phyloP scores from a whole-genome alignment of 176 grass and related monocot genomes.

The Phragmites australis region DNA sequence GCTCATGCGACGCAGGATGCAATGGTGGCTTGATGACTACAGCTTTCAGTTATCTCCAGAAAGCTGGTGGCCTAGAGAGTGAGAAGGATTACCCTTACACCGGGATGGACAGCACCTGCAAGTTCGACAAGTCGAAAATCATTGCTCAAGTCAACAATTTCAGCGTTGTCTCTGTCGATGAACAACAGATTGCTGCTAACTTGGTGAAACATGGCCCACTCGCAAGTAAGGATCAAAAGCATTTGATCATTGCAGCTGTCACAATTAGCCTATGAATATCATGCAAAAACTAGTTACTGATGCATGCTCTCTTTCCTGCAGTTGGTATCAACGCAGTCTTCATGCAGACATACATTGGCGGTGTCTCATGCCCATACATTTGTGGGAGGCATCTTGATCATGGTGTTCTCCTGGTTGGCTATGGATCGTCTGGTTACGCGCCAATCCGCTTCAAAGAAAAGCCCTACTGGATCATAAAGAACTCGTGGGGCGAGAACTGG shows the following conservation, averaged over 20 bases:
- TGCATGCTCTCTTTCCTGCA: conserved; percentile 42
- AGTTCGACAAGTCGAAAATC: conserved; percentile 82
- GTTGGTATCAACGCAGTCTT: conserved; percentile 79
- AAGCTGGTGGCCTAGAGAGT: conserved; percentile 63
- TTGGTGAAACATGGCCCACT: conserved; percentile 80
- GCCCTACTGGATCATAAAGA: conserved; percentile 97
- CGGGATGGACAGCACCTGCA: conserved; percentile 52
- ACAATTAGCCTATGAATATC: neutral
- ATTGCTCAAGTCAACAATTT: conserved; percentile 70
- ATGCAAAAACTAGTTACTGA: neutral
- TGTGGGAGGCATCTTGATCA: conserved; percentile 85
- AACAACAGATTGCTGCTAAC: conserved; percentile 81
- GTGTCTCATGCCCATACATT: conserved; percentile 81
- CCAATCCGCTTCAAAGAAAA: conserved; percentile 84
- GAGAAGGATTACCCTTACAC: conserved; percentile 79
- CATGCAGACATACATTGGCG: conserved; percentile 94
- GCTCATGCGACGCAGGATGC: conserved; percentile 68
- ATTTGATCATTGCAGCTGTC: neutral
- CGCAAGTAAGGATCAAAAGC: conserved; percentile 58
- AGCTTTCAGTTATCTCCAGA: conserved; percentile 69
- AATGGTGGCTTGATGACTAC: conserved; percentile 92
- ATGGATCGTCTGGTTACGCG: conserved; percentile 65
- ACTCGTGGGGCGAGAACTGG: conserved; percentile 89
- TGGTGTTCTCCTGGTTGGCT: conserved; percentile 81
- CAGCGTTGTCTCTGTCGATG: conserved; percentile 61